Evolutionary conservation across 2,329 filamentous ascomycete genomes (phyloP).

Genomic region (Scorias spongiosa): DNA sequence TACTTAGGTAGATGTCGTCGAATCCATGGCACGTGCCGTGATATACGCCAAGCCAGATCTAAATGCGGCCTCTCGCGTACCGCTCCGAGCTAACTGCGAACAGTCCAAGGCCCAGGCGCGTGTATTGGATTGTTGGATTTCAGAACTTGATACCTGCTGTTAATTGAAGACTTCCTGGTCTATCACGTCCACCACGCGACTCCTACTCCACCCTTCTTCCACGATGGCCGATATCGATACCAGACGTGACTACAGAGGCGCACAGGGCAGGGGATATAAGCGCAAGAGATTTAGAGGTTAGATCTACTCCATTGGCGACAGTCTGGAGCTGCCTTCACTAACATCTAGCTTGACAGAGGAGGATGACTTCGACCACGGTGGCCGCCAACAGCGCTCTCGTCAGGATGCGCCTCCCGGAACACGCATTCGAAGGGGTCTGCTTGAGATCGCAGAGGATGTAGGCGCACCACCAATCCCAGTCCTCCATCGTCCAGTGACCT

Average conservation of each 20-base stretch:
- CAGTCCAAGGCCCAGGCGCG: not conserved
- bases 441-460: slow-evolving; percentile 65
- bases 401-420: slow-evolving; percentile 51
- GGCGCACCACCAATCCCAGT: not conserved
- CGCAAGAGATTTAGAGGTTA: slow-evolving; percentile 72
- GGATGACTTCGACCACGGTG: slow-evolving; percentile 62
- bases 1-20: too few species aligned
- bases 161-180: too few species aligned
- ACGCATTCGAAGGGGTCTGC: slow-evolving; percentile 61
- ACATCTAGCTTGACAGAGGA: slow-evolving; percentile 40
- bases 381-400: slow-evolving; percentile 56
- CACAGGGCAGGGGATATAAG: slow-evolving; percentile 23
- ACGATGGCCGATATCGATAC: slow-evolving; percentile 18
- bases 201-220: not conserved
- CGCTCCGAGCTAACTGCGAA: slow-evolving; percentile 1
- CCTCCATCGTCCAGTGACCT: not conserved
- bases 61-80: not conserved
- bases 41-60: not conserved
- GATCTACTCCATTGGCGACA: slow-evolving; percentile 18
- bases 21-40: not conserved
- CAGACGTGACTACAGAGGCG: slow-evolving; percentile 15
- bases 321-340: not conserved
- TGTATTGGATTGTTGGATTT: too few species aligned
- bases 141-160: too few species aligned
- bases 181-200: too few species aligned